Base-by-base conservation (phyloP, 2,329 filamentous ascomycete genomes). In the Bipolaris zeicola region DNA sequence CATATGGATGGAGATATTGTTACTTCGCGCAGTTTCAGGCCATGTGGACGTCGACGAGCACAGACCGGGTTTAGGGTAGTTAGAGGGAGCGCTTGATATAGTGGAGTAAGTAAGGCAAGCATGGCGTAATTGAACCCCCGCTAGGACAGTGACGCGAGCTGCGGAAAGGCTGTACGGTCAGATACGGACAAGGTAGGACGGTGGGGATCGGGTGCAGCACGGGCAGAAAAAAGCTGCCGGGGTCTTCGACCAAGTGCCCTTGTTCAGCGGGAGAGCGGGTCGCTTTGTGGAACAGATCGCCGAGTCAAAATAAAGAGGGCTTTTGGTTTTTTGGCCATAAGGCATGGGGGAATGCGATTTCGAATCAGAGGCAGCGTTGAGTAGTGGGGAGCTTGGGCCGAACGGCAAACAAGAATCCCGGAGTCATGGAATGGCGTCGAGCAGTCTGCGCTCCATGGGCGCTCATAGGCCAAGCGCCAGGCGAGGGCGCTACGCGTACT, bases 241-340 rank as follows among this genome's bases (percentile, higher is more conserved):
- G 62, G 61, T 61, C 61, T 55, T 37, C 58, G 53, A 55, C 46
- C 7, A n/a, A 62, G 50, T 58, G 62, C 59, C 69, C 68, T 64
- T 67, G 69, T 53, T 69, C 61, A 59, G 62, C 65, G 66, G 67
- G 61, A 44, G 66, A 62, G 65, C 69, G 71, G 72, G 69, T 57
- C 64, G 70, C 60, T 59, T 71, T 66, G 69, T 73, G 69, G 68
- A 69, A 71, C 69, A 68, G 71, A 71, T 72, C 66, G 70, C 63
- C 66, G 54, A 60, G 31, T 64, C 56, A 54, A 57, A 47, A 34
- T 28, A 28, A 33, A 50, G 57, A 47, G 57, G 51, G 28, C 47
- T 58, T 61, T 55, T 65, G 59, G 52, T 28, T 48, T 58, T 60
- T 53, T 64, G 60, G 51, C 61, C 60, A 64, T 52, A 63, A 60